A percentile compares a stretch with the other conserved stretches of the same genome.
phyloP scores from a whole-genome alignment of 129 eudicot genomes.

The Pseudognaphalium luteoalbum region DNA sequence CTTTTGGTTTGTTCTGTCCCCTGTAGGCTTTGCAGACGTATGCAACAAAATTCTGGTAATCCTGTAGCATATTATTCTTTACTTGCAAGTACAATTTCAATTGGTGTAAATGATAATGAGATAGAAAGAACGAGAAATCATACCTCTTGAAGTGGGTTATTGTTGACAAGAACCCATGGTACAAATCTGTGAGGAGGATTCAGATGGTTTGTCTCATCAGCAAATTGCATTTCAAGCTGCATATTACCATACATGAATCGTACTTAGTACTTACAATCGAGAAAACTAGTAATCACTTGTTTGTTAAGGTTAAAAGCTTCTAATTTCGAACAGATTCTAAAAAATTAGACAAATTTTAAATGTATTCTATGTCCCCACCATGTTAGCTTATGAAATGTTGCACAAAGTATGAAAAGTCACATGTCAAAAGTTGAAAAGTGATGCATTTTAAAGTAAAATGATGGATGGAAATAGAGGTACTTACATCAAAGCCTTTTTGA shows the following conservation, averaged over 20 bases:
- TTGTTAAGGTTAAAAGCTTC: no score
- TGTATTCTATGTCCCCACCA: background rate
- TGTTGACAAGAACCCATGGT: conserved; percentile 88
- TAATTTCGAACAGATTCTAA: background rate
- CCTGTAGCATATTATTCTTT: conserved; percentile 41
- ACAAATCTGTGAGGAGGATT: conserved; percentile 64
- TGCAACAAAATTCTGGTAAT: conserved; percentile 64
- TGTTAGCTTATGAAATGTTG: conserved; percentile 8
- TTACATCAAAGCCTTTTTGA: conserved; percentile 57
- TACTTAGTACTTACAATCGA: background rate
- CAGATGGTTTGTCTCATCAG: conserved; percentile 64
- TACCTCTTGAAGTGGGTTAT: conserved; percentile 67
- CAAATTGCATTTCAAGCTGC: conserved; percentile 71
- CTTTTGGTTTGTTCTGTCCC: conserved; percentile 46
- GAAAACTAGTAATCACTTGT: background rate
- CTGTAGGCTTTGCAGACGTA: conserved; percentile 70
- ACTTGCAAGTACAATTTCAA: conserved; percentile 8
- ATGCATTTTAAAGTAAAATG: background rate
- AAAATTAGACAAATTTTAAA: background rate
- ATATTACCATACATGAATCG: conserved; percentile 13
- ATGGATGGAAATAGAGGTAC: conserved; percentile 18
- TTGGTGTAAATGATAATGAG: background rate
- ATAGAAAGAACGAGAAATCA: background rate
- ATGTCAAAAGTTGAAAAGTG: conserved; percentile 9
- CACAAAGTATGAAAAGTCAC: background rate